These are phyloP conservation scores for Paecilomyces sp. DNA, from an alignment of 2,329 filamentous ascomycete species.

Conservation along the genomic window DNA sequence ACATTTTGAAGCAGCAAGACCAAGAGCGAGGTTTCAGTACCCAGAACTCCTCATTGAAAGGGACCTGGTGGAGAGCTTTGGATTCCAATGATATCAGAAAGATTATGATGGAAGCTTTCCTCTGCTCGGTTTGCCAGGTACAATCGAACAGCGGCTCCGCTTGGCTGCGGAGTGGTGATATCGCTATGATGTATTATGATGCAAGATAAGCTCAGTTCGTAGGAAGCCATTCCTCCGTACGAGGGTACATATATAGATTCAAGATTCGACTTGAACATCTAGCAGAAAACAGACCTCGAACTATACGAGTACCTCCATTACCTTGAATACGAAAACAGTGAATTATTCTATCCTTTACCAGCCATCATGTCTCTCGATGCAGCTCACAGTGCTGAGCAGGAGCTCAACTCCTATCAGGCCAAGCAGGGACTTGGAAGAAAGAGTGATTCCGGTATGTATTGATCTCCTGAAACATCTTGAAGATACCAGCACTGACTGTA, in stretches of 20 bases:
- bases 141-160: neutral
- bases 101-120: neutral
- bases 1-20: neutral
- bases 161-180: constrained; percentile 15
- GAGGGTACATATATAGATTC: neutral
- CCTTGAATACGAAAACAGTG: neutral
- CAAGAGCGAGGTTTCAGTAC: neutral
- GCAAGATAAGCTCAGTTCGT: constrained; percentile 11
- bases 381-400: constrained; percentile 28
- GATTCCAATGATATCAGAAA: neutral
- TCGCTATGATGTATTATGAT: constrained; percentile 29
- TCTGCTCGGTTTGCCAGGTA: neutral
- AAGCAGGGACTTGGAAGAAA: constrained; percentile 32
- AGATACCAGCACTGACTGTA: neutral
- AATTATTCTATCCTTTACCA: neutral
- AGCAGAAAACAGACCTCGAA: neutral
- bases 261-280: neutral
- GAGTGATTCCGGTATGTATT: constrained; percentile 32
- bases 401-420: constrained; percentile 33
- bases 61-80: neutral
- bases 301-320: neutral
- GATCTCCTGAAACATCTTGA: too few relatives aligned
- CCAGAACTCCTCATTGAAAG: neutral
- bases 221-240: neutral
- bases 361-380: constrained; percentile 1